phyloP scores from a whole-genome alignment of 2,329 filamentous ascomycete genomes.

The Talaromyces sp. region DNA sequence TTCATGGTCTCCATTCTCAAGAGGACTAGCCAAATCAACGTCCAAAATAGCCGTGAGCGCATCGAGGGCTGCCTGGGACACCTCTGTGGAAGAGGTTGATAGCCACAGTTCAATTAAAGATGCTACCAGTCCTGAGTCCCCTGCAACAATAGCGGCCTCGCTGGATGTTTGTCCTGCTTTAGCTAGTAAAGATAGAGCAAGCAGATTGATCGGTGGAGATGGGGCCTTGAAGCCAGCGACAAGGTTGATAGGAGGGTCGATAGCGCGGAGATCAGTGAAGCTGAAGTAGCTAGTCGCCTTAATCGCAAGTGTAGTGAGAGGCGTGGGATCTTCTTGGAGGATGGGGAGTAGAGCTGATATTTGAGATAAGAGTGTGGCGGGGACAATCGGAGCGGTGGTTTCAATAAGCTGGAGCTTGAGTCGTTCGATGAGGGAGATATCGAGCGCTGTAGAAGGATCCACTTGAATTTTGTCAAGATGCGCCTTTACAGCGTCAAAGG shows the following conservation, averaged over 20 bases:
- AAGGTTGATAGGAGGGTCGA: constrained; percentile 56
- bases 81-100: constrained; percentile 56
- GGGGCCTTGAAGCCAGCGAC: constrained; percentile 56
- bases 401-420: constrained; percentile 50
- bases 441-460: constrained; percentile 50
- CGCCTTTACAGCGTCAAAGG: constrained; percentile 38
- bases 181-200: constrained; percentile 58
- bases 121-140: constrained; percentile 56
- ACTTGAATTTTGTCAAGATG: constrained; percentile 51
- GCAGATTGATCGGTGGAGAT: constrained; percentile 57
- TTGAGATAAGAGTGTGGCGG: constrained; percentile 46
- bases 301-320: constrained; percentile 56
- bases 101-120: constrained; percentile 63
- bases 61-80: constrained; percentile 58
- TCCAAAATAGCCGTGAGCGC: constrained; percentile 57
- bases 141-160: constrained; percentile 62
- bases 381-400: constrained; percentile 37
- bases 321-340: constrained; percentile 61
- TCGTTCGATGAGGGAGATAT: constrained; percentile 54
- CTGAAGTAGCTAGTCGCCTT: constrained; percentile 53
- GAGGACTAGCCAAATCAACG: constrained; percentile 47
- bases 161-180: constrained; percentile 57
- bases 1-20: constrained; percentile 30
- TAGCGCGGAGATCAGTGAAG: constrained; percentile 53
- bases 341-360: constrained; percentile 55